phyloP scores from a whole-genome alignment of 768 basidiomycete genomes.

The Boletus pseudopeckii region DNA sequence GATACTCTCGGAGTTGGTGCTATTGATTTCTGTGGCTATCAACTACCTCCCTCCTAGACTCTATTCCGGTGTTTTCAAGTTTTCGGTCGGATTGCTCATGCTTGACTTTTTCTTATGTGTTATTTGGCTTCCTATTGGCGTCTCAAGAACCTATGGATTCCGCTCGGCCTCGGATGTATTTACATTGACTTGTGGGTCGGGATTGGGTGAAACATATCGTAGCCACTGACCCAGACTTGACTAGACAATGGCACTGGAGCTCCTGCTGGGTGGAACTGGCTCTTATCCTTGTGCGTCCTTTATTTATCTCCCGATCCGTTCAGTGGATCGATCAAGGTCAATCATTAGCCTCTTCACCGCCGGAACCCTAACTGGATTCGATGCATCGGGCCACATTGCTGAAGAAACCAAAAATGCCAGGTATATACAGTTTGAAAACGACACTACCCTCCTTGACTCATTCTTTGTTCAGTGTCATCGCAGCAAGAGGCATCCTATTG shows the following conservation, averaged over 20 bases:
- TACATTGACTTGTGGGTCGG: conserved; percentile 66
- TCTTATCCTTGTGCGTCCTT: conserved; percentile 69
- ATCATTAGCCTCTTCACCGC: conserved; percentile 80
- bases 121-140: conserved; percentile 92
- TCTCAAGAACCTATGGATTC: conserved; percentile 86
- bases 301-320: neutral
- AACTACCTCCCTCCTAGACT: conserved; percentile 79
- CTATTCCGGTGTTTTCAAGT: conserved; percentile 76
- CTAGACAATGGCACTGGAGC: conserved; percentile 89
- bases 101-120: conserved; percentile 85
- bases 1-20: conserved; percentile 71
- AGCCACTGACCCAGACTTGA: neutral
- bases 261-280: conserved; percentile 87
- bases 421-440: conserved; percentile 26
- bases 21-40: conserved; percentile 70
- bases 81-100: conserved; percentile 71
- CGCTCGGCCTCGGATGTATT: conserved; percentile 81
- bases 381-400: conserved; percentile 83
- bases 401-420: conserved; percentile 86
- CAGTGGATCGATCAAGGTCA: conserved; percentile 24
- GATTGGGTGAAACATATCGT: conserved; percentile 19
- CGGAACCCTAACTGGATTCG: conserved; percentile 87
- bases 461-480: conserved; percentile 51
- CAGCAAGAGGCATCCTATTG: conserved; percentile 78
- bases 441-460: neutral